Base-by-base conservation (phyloP, 2,329 filamentous ascomycete species). In the Phialocephala sp. region DNA sequence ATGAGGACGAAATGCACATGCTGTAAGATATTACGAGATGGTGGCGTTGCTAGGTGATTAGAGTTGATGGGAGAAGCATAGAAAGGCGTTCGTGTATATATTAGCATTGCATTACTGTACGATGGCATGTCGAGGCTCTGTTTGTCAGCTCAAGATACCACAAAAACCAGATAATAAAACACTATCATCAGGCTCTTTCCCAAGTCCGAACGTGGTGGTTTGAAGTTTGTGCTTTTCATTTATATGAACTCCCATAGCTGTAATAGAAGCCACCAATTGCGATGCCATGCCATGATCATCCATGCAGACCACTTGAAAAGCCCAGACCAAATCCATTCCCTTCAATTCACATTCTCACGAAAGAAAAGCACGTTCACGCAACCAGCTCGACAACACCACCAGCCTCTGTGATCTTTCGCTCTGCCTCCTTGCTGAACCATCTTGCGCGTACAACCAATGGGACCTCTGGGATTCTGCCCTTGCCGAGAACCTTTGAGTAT, bases 341-440 rank as follows among this genome's bases (percentile, higher is more conserved):
- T 61, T 56, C 57, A 64, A 69, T 63, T 64, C 2, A 41, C 43
- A 32, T 32, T 32, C 22, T 32, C 24, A 22, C 50, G 11, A n/a
- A 54, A 18, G 67, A 70, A 69, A 63, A 58, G 58, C 62, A 50
- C 61, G 56, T 66, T 87, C 91, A 97, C 84, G 93, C 94, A 79
- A 97, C 92, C 81, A 97, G 88, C 88, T 97, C 93, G 78, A 97
- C 86, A 79, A 97, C 92, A 84, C 94, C 94, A 82, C 95, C 95
- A 78, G 94, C 94, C 83, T 95, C 93, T 81, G 92, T 97, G 84
- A 99, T 97, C 91, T 99, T 99, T 86, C 92, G 87, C 91, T 99
- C 95, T 75, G 95, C 95, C 82, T 97, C 90, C 81, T 91, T 91
- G 87, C 90, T 93, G 84, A 99, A 92, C 87, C 93, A 98, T 81